A percentile compares a stretch with the other conserved stretches of the same genome.
Conservation (phyloP, 31 red algal genomes). For the Asparagopsis taxiformis region DNA sequence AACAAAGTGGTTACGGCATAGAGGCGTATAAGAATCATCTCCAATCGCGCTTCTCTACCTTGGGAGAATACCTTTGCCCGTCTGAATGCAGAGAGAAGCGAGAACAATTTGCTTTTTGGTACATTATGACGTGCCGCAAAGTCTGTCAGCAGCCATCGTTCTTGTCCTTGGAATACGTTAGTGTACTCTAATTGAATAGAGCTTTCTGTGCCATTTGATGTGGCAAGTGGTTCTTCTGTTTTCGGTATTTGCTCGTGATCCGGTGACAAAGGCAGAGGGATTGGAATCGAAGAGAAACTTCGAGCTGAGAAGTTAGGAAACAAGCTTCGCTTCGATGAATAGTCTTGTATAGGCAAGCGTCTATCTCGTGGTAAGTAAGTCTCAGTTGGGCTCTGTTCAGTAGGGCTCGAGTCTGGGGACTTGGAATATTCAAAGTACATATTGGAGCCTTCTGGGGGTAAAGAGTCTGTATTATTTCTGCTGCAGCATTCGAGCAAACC, state of each 20-base stretch:
- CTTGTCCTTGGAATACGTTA: slow-evolving; percentile 15
- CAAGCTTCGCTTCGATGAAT: neutral
- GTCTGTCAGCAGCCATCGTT: slow-evolving; percentile 46
- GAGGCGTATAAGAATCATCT: slow-evolving; percentile 38
- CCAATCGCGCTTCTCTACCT: slow-evolving; percentile 48
- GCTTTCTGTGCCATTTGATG: neutral
- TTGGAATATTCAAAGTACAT: slow-evolving; percentile 54
- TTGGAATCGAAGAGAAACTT: slow-evolving; percentile 10
- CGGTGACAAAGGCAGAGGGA: slow-evolving; percentile 12
- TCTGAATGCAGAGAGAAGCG: slow-evolving; percentile 31
- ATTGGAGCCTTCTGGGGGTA: slow-evolving; percentile 38
- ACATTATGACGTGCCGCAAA: slow-evolving; percentile 38
- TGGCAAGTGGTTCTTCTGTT: neutral
- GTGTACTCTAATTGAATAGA: slow-evolving; percentile 41
- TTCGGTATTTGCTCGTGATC: neutral
- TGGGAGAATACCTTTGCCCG: slow-evolving; percentile 39
- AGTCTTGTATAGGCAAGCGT: too few species aligned
- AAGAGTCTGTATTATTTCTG: slow-evolving; percentile 2
- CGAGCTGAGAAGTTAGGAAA: neutral
- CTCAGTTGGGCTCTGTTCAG: neutral
- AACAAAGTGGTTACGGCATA: slow-evolving; percentile 68
- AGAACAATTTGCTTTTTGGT: slow-evolving; percentile 52
- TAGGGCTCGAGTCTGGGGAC: slow-evolving; percentile 8
- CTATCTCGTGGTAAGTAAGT: neutral
- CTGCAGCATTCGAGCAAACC: slow-evolving; percentile 74